Evolutionary conservation across 371 early-diverging fungal species (phyloP).

Genomic region (Cokeromyces recurvatus): DNA sequence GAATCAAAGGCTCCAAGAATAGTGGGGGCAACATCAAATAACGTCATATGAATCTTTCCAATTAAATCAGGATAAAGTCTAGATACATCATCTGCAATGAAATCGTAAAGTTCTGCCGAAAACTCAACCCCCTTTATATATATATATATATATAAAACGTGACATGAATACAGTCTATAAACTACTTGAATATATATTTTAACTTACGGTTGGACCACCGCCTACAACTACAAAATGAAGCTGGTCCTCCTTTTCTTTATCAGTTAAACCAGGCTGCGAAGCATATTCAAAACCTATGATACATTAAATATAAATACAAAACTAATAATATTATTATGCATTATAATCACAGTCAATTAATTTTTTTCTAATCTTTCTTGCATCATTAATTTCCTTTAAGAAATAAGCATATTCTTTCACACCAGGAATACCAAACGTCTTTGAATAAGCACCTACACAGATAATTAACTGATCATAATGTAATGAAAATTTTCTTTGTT

Average conservation of each 20-base stretch:
- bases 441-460: conserved; percentile 75
- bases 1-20: conserved; percentile 74
- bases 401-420: conserved; percentile 71
- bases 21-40: conserved; percentile 71
- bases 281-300: conserved; percentile 71
- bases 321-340: neutral
- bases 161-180: too few species aligned
- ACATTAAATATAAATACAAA: neutral
- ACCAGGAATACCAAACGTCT: conserved; percentile 81
- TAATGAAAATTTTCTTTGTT: conserved; percentile 19
- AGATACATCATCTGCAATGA: conserved; percentile 69
- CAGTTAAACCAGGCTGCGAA: conserved; percentile 54
- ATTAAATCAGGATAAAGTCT: conserved; percentile 59
- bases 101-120: conserved; percentile 75
- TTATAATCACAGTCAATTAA: conserved; percentile 60
- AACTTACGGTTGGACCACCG: conserved; percentile 68
- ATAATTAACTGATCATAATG: conserved; percentile 79
- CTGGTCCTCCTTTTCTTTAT: conserved; percentile 62
- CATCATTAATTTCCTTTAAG: conserved; percentile 73
- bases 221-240: conserved; percentile 85
- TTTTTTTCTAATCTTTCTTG: conserved; percentile 64
- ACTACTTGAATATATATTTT: neutral
- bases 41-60: conserved; percentile 58
- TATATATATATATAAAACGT: too few species aligned
- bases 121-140: conserved; percentile 59